Evolutionary conservation across 2,329 filamentous ascomycete genomes (phyloP), one percentile per base, ranked within the genome.

Genomic region (Pyrenochaeta sp.): DNA sequence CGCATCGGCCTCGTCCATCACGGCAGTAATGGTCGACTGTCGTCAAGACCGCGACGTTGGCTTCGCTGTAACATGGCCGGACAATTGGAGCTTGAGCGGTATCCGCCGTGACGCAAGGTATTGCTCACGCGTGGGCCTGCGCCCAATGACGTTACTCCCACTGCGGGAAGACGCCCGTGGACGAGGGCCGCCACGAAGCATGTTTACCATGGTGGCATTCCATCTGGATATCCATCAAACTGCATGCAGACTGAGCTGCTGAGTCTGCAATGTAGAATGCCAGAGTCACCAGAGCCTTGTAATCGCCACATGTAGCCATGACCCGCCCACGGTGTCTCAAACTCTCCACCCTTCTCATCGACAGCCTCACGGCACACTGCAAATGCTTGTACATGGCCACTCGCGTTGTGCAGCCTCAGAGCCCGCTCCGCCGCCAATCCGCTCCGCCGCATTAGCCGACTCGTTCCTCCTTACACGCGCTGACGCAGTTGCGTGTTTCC

Each of bases 1-100:
- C 53, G 56, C 60, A 52, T 61, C 65, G 51, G 65, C 60, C 58
- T 67, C 67, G 56, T 65, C 60, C 71, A 74, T 74, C 51, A 55
- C 59, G 56, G 36, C 36, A 41, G 50, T 45, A 33, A 47, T 49
- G 11, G 44, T 42, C 50, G 51, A 42, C 53, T 44, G 51, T 63
- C 68, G 69, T 72, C 41, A 29, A 63, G 52, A 44, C 58, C 50
- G 46, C 53, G 37, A 42, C 1, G 21, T 40, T 10, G 39, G 20
- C 18, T 32, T 27, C 15, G 27, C 27, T n/a, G 45, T 27, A 37
- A 40, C 51, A 49, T 45, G 32, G 45, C 36, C 15, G 31, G 30
- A 33, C 15, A 30, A 21, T 18, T 33, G 29, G 15, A 45, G 29
- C 17, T 21, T 33, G 41, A 32, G 20, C 17, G 37, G 9, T 15